Conservation (phyloP, 345 rosid species). For the Kandelia obovata region DNA sequence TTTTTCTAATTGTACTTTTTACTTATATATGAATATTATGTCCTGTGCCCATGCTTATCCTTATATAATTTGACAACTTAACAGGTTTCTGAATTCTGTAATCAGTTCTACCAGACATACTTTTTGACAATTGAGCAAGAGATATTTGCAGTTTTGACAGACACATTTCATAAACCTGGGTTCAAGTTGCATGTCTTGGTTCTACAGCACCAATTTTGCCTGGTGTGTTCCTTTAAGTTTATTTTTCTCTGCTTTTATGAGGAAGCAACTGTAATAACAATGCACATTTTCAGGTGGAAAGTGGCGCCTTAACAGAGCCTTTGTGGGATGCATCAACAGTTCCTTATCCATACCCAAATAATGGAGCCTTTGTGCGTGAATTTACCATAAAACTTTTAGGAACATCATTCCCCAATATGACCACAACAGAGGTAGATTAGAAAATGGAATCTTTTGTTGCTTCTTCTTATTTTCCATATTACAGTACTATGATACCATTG, state of each 20-base stretch:
- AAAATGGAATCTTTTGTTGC: neutral
- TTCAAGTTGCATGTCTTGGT: constrained; percentile 94
- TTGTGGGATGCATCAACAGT: constrained; percentile 86
- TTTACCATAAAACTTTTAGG: constrained; percentile 88
- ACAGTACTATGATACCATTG: neutral
- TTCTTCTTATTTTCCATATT: neutral
- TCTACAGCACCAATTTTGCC: constrained; percentile 79
- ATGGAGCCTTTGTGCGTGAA: constrained; percentile 76
- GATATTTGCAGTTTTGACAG: constrained; percentile 91
- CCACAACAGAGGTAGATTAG: constrained; percentile 61
- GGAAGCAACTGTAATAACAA: neutral
- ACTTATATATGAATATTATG: neutral
- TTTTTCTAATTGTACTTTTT: neutral
- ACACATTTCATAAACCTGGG: constrained; percentile 98
- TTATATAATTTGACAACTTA: constrained; percentile 20
- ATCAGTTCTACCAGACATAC: constrained; percentile 74
- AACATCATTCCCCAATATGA: constrained; percentile 96
- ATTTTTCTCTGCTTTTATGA: neutral
- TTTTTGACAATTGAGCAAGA: constrained; percentile 83
- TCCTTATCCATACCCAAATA: constrained; percentile 68
- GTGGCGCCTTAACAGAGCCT: constrained; percentile 77
- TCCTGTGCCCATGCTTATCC: constrained; percentile 15
- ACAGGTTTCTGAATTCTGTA: constrained; percentile 67
- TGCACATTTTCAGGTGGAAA: constrained; percentile 58
- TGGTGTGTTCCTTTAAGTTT: constrained; percentile 41